A percentile compares a stretch with the other conserved stretches of the same genome.
These are phyloP conservation scores for Hypoxylon lenormandii DNA, from an alignment of 495 filamentous ascomycete species.

Conservation along the genomic window DNA sequence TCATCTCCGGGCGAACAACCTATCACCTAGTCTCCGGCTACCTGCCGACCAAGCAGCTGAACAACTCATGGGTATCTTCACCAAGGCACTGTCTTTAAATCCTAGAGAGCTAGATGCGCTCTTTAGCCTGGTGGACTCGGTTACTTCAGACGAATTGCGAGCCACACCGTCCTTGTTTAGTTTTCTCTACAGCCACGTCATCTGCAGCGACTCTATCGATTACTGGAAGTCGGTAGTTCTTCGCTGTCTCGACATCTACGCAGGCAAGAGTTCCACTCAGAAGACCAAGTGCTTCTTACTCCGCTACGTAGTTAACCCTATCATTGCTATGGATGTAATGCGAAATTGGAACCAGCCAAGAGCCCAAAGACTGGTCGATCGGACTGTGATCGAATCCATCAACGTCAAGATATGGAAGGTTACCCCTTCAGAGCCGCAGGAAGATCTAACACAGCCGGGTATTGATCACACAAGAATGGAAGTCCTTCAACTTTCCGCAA, in stretches of 20 bases:
- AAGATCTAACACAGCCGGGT: slow-evolving; percentile 85
- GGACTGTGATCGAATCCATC: slow-evolving; percentile 86
- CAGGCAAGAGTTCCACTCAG: slow-evolving; percentile 78
- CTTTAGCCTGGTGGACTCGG: slow-evolving; percentile 83
- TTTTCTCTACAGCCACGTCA: slow-evolving; percentile 87
- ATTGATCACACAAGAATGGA: slow-evolving; percentile 98
- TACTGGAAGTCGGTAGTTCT: slow-evolving; percentile 87
- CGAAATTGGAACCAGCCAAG: slow-evolving; percentile 70
- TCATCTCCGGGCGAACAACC: slow-evolving; percentile 72
- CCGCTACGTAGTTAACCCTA: slow-evolving; percentile 91
- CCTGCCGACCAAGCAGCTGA: slow-evolving; percentile 88
- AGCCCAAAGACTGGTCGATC: slow-evolving; percentile 83
- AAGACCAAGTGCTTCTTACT: slow-evolving; percentile 93
- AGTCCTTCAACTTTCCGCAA: slow-evolving; percentile 88
- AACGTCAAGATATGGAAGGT: slow-evolving; percentile 95
- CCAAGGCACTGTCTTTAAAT: slow-evolving; percentile 77
- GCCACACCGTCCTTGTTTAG: slow-evolving; percentile 76
- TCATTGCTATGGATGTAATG: slow-evolving; percentile 96
- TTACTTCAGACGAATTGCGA: slow-evolving; percentile 85
- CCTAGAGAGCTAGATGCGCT: slow-evolving; percentile 86
- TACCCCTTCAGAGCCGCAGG: slow-evolving; percentile 81
- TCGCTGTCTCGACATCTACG: slow-evolving; percentile 88
- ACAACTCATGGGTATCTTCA: slow-evolving; percentile 86
- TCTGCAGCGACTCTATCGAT: slow-evolving; percentile 85
- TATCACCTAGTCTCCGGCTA: slow-evolving; percentile 80